Base-by-base conservation (phyloP, 2,329 filamentous ascomycete species). In the Trichoderma sp. region DNA sequence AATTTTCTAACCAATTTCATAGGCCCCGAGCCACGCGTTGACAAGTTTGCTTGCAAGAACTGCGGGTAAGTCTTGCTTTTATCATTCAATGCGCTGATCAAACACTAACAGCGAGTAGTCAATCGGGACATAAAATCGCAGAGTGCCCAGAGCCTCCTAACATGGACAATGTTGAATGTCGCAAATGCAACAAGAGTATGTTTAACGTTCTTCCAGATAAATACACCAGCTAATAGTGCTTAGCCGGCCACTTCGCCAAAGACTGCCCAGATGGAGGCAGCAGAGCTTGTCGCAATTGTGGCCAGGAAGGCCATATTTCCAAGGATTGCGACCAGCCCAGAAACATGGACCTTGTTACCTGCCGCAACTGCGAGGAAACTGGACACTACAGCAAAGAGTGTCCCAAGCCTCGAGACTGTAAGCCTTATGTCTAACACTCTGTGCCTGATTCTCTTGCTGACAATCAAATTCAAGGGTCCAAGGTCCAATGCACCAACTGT, bases 31-130 rank as follows among this genome's bases (percentile, higher is more conserved):
- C 86, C 87, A 29, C 87, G 91, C 61, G 79, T 87, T 35, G 87
- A 91, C 80, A 88, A 83, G 68, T 89, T 86, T 72, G 88, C 87
- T 8, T 92, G 90, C 85, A 87, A 85, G 76, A 92, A 92, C 76
- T 92, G 90, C 81, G 87, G 86, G 83, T 84, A 72, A 70, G 79
- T 77, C 27, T 31, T 14, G 24, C 29, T 27, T 68, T 70, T 66
- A 73, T 40, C 27, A 5, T 21, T 21, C n/a, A 16, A 5, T 13
- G 35, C 13, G 6, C 14, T 29, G 53, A 13, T 3, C 29, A 21
- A 47, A 58, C 24, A 21, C 57, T 67, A 24, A 70, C 14, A 5
- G 14, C 24, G 24, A 33, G 13, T 58, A 83, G 84, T 8, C 78
- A 88, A 78, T 79, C 79, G 27, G 86, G 86, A 19, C 86, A 88